A percentile compares a stretch with the other conserved stretches of the same genome.
Conservation (phyloP, 202 grass and related monocot genomes). For the Bolboschoenoplectus hybrid region DNA sequence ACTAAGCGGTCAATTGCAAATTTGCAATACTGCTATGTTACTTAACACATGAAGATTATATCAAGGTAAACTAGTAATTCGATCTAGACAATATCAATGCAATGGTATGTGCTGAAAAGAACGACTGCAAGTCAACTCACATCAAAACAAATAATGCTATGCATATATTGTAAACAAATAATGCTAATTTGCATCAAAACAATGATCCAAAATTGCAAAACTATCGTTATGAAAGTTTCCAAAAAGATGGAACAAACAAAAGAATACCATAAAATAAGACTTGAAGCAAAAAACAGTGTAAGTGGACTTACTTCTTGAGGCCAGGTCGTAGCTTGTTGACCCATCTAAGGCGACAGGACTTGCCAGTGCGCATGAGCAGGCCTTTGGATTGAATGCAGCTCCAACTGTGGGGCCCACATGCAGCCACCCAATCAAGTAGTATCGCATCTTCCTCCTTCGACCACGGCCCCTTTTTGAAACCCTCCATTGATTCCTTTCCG, state of each 20-base stretch:
- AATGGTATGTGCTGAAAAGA: background rate
- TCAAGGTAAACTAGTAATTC: conserved; percentile 6
- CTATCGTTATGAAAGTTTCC: background rate
- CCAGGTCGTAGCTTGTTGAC: conserved; percentile 78
- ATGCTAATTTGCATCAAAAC: background rate
- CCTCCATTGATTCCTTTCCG: conserved; percentile 15
- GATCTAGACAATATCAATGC: background rate
- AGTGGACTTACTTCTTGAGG: conserved; percentile 58
- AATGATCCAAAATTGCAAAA: background rate
- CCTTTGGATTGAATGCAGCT: conserved; percentile 92
- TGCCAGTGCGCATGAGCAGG: conserved; percentile 65
- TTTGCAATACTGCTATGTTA: background rate
- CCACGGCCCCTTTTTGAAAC: conserved; percentile 64
- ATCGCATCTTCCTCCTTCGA: conserved; percentile 68
- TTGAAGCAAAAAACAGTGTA: background rate
- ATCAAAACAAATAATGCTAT: background rate
- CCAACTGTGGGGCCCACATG: conserved; percentile 62
- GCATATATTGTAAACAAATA: background rate
- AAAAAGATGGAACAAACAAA: background rate
- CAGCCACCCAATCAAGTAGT: conserved; percentile 58
- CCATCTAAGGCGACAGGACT: conserved; percentile 85
- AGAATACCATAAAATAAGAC: background rate
- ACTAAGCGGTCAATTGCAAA: background rate
- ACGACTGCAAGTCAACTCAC: background rate
- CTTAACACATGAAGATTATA: conserved; percentile 11